These are phyloP conservation scores for Filobasidium wieringae DNA, from an alignment of 768 basidiomycete species.

Conservation along the genomic window DNA sequence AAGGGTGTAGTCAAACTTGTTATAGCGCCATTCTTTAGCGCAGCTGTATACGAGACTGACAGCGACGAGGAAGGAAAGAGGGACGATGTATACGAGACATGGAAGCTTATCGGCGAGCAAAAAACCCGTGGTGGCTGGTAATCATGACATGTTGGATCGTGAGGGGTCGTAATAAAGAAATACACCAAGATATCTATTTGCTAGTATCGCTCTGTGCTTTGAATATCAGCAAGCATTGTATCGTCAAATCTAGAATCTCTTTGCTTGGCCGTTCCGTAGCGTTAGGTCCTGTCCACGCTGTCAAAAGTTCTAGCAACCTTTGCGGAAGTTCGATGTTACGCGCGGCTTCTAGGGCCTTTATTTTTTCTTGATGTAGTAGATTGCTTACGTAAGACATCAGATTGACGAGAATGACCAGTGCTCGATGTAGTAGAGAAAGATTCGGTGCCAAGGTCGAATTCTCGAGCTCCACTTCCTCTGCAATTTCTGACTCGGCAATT, in stretches of 20 bases:
- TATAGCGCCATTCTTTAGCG: slow-evolving; percentile 51
- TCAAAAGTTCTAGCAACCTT: slow-evolving; percentile 40
- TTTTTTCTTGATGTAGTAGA: slow-evolving; percentile 23
- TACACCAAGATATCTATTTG: not conserved
- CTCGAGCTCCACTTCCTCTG: slow-evolving; percentile 17
- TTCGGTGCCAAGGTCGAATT: slow-evolving; percentile 25
- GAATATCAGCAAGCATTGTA: slow-evolving; percentile 24
- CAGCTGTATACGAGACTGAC: slow-evolving; percentile 11
- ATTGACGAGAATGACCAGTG: slow-evolving; percentile 61
- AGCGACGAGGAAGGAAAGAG: slow-evolving; percentile 13
- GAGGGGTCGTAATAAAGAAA: too few species aligned
- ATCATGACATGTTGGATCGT: not conserved
- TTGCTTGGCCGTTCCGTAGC: not conserved
- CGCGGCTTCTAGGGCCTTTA: slow-evolving; percentile 42
- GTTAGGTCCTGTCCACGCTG: slow-evolving; percentile 2
- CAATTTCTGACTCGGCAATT: slow-evolving; percentile 25
- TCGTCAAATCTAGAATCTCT: slow-evolving; percentile 22
- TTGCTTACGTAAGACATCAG: slow-evolving; percentile 45
- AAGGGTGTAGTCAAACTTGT: slow-evolving; percentile 55
- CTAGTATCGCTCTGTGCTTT: slow-evolving; percentile 14
- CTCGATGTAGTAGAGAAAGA: slow-evolving; percentile 63
- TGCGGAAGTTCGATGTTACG: slow-evolving; percentile 47
- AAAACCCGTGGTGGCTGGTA: slow-evolving; percentile 8
- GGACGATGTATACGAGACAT: not conserved
- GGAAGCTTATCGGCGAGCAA: slow-evolving; percentile 10